Conservation (phyloP, 495 filamentous ascomycete genomes). For the Cudoniella acicularis region DNA sequence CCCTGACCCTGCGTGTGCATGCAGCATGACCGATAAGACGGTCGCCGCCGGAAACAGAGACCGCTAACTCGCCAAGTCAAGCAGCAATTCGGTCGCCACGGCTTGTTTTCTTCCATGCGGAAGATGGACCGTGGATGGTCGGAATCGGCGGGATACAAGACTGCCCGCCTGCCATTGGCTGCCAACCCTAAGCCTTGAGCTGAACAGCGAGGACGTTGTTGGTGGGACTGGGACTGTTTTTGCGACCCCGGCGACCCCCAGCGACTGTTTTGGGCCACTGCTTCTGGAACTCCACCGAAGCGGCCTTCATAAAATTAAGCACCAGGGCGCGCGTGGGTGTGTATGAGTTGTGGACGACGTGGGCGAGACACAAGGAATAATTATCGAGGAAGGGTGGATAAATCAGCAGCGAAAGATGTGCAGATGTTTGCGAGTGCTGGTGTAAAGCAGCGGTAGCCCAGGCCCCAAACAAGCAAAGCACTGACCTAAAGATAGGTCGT, state of each 20-base stretch:
- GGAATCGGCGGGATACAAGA: background rate
- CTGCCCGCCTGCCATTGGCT: background rate
- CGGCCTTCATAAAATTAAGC: background rate
- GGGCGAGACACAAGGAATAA: background rate
- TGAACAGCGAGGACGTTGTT: no score
- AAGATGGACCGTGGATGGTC: background rate
- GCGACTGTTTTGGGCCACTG: background rate
- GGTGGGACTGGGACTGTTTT: no score
- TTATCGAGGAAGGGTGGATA: background rate
- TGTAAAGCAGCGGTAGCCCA: slow-evolving; percentile 11
- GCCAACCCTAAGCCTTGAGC: background rate
- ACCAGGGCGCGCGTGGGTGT: background rate
- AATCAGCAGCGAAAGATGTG: background rate
- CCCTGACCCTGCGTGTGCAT: background rate
- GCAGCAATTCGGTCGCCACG: background rate
- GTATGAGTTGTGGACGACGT: background rate
- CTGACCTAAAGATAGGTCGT: background rate
- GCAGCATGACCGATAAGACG: slow-evolving; percentile 11
- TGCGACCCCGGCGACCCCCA: background rate
- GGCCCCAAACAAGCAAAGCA: slow-evolving; percentile 4
- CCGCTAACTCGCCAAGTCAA: background rate
- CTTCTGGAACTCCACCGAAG: background rate
- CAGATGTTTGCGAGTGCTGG: background rate
- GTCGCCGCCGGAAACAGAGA: background rate
- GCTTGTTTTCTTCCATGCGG: background rate